These are phyloP conservation scores for Alloteropsis angusta DNA, from an alignment of 202 grass and related monocot genomes.

Conservation along the genomic window DNA sequence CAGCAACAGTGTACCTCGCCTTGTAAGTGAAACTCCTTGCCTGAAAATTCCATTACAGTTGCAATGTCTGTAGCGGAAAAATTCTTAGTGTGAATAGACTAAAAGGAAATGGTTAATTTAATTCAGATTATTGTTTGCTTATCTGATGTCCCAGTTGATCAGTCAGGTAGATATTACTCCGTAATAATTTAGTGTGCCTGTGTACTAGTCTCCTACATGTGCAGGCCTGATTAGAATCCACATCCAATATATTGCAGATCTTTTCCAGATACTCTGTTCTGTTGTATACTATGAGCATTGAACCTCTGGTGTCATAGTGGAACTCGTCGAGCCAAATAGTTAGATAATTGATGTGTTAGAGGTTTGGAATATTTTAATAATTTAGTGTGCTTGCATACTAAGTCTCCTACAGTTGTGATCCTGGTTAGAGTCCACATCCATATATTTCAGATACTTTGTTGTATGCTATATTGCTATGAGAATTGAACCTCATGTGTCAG, in stretches of 20 bases:
- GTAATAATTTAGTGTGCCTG: no score
- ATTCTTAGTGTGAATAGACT: not conserved
- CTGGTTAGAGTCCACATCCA: not conserved
- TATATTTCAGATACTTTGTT: not conserved
- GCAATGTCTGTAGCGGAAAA: not conserved
- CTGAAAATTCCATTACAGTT: not conserved
- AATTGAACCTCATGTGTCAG: not conserved
- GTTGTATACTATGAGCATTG: not conserved
- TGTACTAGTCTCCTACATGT: not conserved
- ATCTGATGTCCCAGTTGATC: not conserved
- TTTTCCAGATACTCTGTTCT: not conserved
- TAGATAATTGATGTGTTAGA: not conserved
- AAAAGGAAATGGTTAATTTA: not conserved
- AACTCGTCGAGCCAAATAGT: not conserved
- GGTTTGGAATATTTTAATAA: not conserved
- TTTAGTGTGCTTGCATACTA: not conserved
- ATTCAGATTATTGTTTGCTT: not conserved
- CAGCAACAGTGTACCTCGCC: conserved; percentile 69
- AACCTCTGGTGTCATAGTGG: not conserved
- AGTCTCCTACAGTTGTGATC: not conserved
- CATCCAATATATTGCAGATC: not conserved
- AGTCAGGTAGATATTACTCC: not conserved
- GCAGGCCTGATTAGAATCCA: not conserved
- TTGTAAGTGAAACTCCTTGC: conserved; percentile 54
- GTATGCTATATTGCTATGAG: not conserved